phyloP scores from a whole-genome alignment of 2,329 filamentous ascomycete genomes.

The Penicillium thymicola region DNA sequence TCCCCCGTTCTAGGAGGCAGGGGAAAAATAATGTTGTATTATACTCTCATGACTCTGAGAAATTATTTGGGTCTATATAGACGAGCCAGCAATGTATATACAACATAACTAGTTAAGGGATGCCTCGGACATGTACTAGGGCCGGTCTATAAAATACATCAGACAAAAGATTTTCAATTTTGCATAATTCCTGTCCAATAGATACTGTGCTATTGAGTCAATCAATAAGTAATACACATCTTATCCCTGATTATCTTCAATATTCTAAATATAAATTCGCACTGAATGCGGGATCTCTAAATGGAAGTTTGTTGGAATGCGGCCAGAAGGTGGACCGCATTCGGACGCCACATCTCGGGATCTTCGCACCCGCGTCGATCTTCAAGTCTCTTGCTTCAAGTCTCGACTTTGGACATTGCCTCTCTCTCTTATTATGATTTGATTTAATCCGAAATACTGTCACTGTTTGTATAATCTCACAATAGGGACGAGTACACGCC shows the following conservation, averaged over 20 bases:
- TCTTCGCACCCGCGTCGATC: conserved; percentile 9
- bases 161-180: too few relatives aligned
- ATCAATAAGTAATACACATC: background rate
- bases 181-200: background rate
- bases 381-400: background rate
- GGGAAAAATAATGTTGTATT: too few relatives aligned
- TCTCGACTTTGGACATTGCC: background rate
- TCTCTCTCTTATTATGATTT: conserved; percentile 10
- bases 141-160: background rate
- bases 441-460: background rate
- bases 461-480: conserved; percentile 14
- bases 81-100: too few relatives aligned
- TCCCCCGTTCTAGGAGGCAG: conserved; percentile 45
- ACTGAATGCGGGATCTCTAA: background rate
- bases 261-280: background rate
- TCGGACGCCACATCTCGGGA: conserved; percentile 5
- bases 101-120: too few relatives aligned
- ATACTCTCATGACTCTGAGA: too few relatives aligned
- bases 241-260: background rate
- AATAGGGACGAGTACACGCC: conserved; percentile 19
- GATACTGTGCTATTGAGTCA: background rate
- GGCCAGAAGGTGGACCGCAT: conserved; percentile 5
- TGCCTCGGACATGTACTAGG: too few relatives aligned
- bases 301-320: conserved; percentile 16
- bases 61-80: too few relatives aligned